phyloP scores from a whole-genome alignment of 306 rosid genomes.

The Argentina anserina region DNA sequence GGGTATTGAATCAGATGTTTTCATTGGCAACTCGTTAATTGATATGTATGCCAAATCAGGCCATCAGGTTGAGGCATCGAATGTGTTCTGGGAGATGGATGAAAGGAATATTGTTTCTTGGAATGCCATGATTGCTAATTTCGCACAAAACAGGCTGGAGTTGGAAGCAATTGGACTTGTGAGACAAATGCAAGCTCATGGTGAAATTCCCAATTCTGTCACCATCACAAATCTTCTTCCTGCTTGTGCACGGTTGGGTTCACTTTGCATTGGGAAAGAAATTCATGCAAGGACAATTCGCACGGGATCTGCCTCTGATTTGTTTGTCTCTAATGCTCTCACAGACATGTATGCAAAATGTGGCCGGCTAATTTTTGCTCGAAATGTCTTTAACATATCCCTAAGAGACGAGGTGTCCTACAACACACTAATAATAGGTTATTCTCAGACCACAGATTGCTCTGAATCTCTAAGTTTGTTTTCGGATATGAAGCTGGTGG shows the following conservation, averaged over 20 bases:
- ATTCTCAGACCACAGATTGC: constrained; percentile 61
- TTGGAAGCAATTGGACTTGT: constrained; percentile 54
- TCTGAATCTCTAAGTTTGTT: constrained; percentile 59
- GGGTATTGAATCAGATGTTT: constrained; percentile 56
- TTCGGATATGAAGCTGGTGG: constrained; percentile 58
- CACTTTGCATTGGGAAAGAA: constrained; percentile 60
- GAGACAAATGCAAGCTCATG: constrained; percentile 62
- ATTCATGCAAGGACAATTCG: constrained; percentile 65
- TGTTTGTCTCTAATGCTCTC: constrained; percentile 76
- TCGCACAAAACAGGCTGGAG: constrained; percentile 62
- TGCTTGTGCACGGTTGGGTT: constrained; percentile 76
- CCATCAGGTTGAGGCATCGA: constrained; percentile 38
- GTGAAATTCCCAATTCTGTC: constrained; percentile 58
- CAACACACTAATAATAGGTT: constrained; percentile 69
- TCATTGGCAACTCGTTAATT: constrained; percentile 65
- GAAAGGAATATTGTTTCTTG: constrained; percentile 70
- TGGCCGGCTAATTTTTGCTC: constrained; percentile 55
- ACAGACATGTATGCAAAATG: constrained; percentile 85
- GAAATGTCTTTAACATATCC: constrained; percentile 58
- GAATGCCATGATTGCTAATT: constrained; percentile 91
- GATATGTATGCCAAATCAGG: constrained; percentile 88
- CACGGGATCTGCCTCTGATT: constrained; percentile 42
- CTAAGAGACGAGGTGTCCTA: constrained; percentile 64
- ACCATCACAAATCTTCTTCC: constrained; percentile 87
- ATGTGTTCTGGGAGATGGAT: constrained; percentile 51